Conservation (phyloP, 176 grass and related monocot species). For the Pontederia paniculata region DNA sequence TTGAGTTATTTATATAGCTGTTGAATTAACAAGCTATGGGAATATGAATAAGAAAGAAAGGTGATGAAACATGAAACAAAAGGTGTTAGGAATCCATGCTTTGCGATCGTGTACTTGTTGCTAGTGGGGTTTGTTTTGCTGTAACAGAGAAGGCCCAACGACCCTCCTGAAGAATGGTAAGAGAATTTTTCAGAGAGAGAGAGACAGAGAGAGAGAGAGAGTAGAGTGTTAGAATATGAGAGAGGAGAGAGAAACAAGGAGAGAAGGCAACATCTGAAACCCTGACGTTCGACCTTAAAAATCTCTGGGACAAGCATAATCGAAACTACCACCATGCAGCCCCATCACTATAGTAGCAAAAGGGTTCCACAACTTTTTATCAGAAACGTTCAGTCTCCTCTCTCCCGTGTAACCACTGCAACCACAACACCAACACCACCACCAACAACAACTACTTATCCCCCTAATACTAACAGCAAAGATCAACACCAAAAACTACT, state of each 20-base stretch:
- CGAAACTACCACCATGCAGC: slow-evolving; percentile 19
- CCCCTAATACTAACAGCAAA: no score
- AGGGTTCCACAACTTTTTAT: no score
- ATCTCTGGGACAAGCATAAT: slow-evolving; percentile 23
- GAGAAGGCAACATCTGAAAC: slow-evolving; percentile 32
- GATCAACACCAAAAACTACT: no score
- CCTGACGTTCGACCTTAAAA: slow-evolving; percentile 59
- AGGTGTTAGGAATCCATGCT: slow-evolving; percentile 60
- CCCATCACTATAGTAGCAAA: not conserved
- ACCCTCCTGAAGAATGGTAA: slow-evolving; percentile 13
- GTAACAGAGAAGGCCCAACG: slow-evolving; percentile 65
- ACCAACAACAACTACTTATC: no score
- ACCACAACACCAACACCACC: no score
- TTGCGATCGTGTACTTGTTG: slow-evolving; percentile 17
- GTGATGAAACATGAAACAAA: slow-evolving; percentile 48
- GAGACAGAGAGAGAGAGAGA: not conserved
- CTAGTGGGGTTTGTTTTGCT: slow-evolving; percentile 65
- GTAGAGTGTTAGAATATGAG: not conserved
- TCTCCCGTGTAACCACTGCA: no score
- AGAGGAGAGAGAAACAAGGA: slow-evolving; percentile 12
- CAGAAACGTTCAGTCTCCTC: no score
- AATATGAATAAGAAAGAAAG: not conserved
- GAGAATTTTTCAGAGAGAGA: slow-evolving; percentile 2
- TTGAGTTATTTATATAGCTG: no score
- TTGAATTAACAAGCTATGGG: no score